Evolutionary conservation across 176 grass and related monocot genomes (phyloP).

Genomic region (Zizania latifolia): DNA sequence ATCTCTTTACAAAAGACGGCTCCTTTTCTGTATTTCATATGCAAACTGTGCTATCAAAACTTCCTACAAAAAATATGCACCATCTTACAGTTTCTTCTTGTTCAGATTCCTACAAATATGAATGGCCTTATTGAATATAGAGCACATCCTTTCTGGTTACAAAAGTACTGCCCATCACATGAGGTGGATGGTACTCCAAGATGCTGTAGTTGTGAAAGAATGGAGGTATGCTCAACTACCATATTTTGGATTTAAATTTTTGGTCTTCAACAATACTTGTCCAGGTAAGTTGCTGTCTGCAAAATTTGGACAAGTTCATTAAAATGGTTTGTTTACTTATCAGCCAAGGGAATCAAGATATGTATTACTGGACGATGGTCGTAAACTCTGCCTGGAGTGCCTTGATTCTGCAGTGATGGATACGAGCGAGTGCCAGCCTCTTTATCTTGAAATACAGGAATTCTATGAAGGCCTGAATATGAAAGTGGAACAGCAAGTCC

Average conservation of each 20-base stretch:
- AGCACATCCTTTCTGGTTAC: constrained; percentile 90
- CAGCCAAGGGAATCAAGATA: constrained; percentile 87
- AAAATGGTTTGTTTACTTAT: constrained; percentile 26
- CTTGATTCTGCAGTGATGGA: constrained; percentile 91
- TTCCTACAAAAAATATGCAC: background rate
- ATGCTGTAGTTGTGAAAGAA: constrained; percentile 97
- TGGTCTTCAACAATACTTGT: background rate
- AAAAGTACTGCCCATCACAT: constrained; percentile 98
- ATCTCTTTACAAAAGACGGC: background rate
- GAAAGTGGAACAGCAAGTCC: constrained; percentile 92
- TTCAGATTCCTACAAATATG: constrained; percentile 83
- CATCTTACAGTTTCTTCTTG: constrained; percentile 32
- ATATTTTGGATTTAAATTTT: background rate
- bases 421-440: constrained; percentile 78
- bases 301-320: constrained; percentile 18
- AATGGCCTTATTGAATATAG: constrained; percentile 91
- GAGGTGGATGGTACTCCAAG: constrained; percentile 88
- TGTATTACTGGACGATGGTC: constrained; percentile 76
- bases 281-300: background rate
- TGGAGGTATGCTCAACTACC: constrained; percentile 59
- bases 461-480: constrained; percentile 97
- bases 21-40: constrained; percentile 15
- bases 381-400: constrained; percentile 90
- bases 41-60: background rate
- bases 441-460: constrained; percentile 80